phyloP scores from a whole-genome alignment of 129 eudicot species.

The Flaveria sonorensis region DNA sequence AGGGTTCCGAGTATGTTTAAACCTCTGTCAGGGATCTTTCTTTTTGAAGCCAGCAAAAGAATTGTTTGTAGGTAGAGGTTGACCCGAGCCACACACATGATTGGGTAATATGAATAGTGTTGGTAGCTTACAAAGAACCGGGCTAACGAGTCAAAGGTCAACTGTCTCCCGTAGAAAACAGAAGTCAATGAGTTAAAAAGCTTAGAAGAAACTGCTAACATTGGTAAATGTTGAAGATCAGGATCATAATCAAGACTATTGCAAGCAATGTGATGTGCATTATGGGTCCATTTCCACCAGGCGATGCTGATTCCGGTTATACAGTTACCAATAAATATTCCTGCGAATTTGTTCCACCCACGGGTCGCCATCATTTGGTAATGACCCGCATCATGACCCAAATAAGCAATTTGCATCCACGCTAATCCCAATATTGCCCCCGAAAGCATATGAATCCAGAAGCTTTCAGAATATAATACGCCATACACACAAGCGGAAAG shows the following conservation, averaged over 20 bases:
- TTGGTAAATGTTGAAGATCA: constrained; percentile 87
- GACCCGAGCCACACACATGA: constrained; percentile 80
- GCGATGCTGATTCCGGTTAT: constrained; percentile 87
- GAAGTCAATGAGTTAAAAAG: constrained; percentile 63
- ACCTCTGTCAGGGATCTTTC: constrained; percentile 68
- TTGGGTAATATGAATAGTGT: constrained; percentile 73
- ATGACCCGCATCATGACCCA: constrained; percentile 97
- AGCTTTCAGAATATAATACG: constrained; percentile 42
- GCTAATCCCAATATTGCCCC: constrained; percentile 70
- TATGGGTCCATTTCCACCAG: constrained; percentile 98
- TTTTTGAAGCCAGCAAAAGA: constrained; percentile 57
- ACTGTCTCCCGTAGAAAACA: constrained; percentile 62
- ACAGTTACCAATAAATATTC: constrained; percentile 77
- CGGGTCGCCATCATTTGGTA: constrained; percentile 70
- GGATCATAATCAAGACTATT: constrained; percentile 87
- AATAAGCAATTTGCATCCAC: constrained; percentile 81
- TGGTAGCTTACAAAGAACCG: constrained; percentile 80
- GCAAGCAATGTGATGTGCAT: constrained; percentile 79
- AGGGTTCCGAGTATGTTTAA: constrained; percentile 73
- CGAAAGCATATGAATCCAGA: constrained; percentile 62
- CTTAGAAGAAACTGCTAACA: constrained; percentile 68
- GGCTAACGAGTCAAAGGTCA: constrained; percentile 62
- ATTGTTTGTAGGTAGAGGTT: constrained; percentile 82
- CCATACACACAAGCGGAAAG: constrained; percentile 57
- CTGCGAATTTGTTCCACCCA: constrained; percentile 67